Percentiles rank a stretch among this genome's conserved stretches.
phyloP scores from a whole-genome alignment of 805 yeast species.

The Starmerella vaccinii region DNA sequence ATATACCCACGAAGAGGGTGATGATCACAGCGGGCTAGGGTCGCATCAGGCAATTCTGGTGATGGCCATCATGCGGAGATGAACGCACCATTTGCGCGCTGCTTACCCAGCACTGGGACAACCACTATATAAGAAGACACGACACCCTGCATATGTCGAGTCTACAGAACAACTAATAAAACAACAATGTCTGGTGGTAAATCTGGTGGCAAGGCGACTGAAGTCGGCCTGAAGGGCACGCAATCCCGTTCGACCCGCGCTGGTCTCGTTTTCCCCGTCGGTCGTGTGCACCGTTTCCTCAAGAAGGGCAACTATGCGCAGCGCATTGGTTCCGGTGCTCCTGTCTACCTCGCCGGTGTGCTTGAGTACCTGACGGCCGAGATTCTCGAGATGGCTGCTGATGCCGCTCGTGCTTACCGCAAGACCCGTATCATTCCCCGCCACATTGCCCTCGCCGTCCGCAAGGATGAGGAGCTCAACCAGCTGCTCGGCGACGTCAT shows the following conservation, averaged over 20 bases:
- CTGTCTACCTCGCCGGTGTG: conserved; percentile 91
- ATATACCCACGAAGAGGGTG: conserved; percentile 6
- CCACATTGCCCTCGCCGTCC: conserved; percentile 90
- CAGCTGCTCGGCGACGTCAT: conserved; percentile 79
- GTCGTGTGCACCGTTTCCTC: conserved; percentile 94
- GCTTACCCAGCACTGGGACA: conserved; percentile 11
- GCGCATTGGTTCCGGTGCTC: conserved; percentile 80
- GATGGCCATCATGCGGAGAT: conserved; percentile 16
- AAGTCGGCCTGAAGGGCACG: conserved; percentile 81
- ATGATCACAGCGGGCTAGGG: conserved; percentile 12
- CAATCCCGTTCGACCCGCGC: conserved; percentile 92
- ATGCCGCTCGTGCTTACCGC: conserved; percentile 92
- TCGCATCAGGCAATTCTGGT: conserved; percentile 7
- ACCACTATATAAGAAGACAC: conserved; percentile 17
- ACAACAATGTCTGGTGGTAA: conserved; percentile 67
- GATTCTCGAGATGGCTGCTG: conserved; percentile 94
- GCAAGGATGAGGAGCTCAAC: conserved; percentile 97
- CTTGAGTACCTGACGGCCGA: conserved; percentile 94
- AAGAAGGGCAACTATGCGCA: conserved; percentile 65
- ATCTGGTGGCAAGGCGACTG: conserved; percentile 84
- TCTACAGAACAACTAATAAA: conserved; percentile 9
- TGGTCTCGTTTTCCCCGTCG: conserved; percentile 68
- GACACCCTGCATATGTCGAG: not conserved
- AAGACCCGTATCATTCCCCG: conserved; percentile 97
- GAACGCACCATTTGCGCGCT: conserved; percentile 17